phyloP scores from a whole-genome alignment of 2,329 filamentous ascomycete genomes.

The Chrysosphaeria jannelii region DNA sequence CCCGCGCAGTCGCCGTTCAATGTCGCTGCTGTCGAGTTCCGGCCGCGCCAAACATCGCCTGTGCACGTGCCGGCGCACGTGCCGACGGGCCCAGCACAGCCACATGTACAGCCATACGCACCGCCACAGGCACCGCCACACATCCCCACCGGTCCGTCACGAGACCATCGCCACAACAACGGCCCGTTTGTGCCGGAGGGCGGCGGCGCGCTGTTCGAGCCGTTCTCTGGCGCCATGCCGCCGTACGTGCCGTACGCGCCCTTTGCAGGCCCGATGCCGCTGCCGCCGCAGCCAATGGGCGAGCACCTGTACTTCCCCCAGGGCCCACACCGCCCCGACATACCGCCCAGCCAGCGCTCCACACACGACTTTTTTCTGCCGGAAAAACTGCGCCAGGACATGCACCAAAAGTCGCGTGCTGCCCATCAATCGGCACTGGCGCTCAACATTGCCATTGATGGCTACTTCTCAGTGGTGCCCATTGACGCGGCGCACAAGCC shows the following conservation, averaged over 20 bases:
- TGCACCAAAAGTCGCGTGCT: constrained; percentile 70
- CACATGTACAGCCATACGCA: constrained; percentile 2
- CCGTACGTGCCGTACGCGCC: no score
- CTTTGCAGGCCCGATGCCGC: constrained; percentile 35
- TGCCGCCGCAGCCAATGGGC: constrained; percentile 33
- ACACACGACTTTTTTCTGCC: constrained; percentile 80
- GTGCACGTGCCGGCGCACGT: no score
- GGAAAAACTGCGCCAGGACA: constrained; percentile 59
- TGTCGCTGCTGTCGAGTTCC: constrained; percentile 5
- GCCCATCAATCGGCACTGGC: constrained; percentile 57
- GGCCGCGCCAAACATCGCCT: no score
- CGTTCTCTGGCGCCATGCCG: constrained; percentile 47
- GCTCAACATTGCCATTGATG: constrained; percentile 19
- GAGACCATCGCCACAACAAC: constrained; percentile 2
- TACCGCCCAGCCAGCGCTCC: constrained; percentile 59
- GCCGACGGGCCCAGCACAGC: constrained; percentile 1
- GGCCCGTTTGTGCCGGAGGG: constrained; percentile 2
- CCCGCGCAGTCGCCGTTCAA: constrained; percentile 5
- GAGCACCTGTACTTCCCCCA: constrained; percentile 84
- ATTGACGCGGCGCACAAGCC: constrained; percentile 39
- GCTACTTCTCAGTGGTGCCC: constrained; percentile 70
- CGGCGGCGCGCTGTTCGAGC: constrained; percentile 22
- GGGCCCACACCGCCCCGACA: constrained; percentile 51
- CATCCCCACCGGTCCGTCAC: constrained; percentile 3
- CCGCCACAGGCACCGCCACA: constrained; percentile 1